Conservation (phyloP, 345 rosid species). For the Hypericum perforatum region DNA sequence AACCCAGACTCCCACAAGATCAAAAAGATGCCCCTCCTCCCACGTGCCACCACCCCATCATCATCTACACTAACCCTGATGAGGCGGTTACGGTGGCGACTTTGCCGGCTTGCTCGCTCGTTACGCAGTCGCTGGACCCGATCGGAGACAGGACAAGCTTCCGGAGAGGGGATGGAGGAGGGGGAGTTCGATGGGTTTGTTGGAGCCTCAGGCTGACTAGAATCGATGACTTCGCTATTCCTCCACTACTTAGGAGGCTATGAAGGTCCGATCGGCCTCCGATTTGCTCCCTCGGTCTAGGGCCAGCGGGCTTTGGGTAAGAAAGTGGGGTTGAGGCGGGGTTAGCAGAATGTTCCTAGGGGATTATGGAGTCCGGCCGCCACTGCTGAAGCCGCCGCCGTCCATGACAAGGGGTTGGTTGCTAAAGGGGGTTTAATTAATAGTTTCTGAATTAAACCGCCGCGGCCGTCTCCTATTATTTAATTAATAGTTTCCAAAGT, state of each 20-base stretch:
- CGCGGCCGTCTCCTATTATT: no score
- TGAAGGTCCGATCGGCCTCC: constrained; percentile 9
- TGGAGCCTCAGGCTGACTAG: constrained; percentile 4
- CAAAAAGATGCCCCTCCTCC: no score
- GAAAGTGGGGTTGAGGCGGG: background rate
- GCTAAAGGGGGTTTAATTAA: no score
- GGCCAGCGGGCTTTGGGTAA: background rate
- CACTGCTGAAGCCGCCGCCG: constrained; percentile 24
- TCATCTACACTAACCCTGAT: no score
- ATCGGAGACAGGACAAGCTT: constrained; percentile 58
- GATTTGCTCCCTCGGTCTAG: background rate
- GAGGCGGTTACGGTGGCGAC: constrained; percentile 26
- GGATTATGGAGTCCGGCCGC: constrained; percentile 25
- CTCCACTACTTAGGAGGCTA: constrained; percentile 21
- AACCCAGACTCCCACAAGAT: no score
- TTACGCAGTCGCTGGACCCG: background rate
- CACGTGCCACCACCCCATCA: no score
- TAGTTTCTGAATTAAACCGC: no score
- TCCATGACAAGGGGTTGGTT: constrained; percentile 7
- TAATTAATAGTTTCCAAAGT: no score
- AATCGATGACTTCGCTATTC: constrained; percentile 18
- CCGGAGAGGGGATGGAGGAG: constrained; percentile 48
- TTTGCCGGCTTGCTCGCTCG: constrained; percentile 14
- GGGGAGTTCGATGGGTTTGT: constrained; percentile 50
- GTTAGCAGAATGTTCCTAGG: background rate